Evolutionary conservation across 2,329 filamentous ascomycete species (phyloP).

Genomic region (Talaromyces marneffei): DNA sequence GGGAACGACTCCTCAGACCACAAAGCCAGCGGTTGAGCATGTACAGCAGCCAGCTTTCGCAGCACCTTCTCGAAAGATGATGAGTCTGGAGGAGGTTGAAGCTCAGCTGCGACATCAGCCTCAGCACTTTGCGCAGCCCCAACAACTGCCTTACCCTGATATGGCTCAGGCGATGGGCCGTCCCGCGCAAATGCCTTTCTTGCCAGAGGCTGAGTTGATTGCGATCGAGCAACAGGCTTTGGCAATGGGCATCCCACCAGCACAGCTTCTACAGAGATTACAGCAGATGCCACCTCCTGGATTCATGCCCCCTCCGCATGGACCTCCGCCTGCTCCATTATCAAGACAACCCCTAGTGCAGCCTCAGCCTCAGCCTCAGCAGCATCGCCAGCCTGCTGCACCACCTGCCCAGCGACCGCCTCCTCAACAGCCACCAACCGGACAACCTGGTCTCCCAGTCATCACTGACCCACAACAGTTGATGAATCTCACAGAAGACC

Average conservation of each 20-base stretch:
- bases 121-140: conserved; percentile 14
- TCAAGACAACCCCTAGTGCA: conserved; percentile 6
- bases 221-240: conserved; percentile 45
- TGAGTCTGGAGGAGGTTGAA: conserved; percentile 96
- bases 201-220: conserved; percentile 42
- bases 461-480: conserved; percentile 67
- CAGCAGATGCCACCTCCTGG: conserved; percentile 37
- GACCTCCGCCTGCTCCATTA: conserved; percentile 47
- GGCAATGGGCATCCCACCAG: conserved; percentile 29
- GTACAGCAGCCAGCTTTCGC: conserved; percentile 19
- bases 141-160: conserved; percentile 24
- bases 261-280: conserved; percentile 32
- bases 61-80: conserved; percentile 63
- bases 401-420: conserved; percentile 21
- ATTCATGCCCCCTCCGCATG: conserved; percentile 43
- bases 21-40: conserved; percentile 19
- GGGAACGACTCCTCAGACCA: conserved; percentile 58
- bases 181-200: conserved; percentile 26
- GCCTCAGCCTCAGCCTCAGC: conserved; percentile 19
- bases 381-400: conserved; percentile 23
- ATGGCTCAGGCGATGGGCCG: conserved; percentile 28
- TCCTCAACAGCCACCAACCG: conserved; percentile 29
- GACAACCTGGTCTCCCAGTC: conserved; percentile 42
- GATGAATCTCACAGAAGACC: conserved; percentile 71
- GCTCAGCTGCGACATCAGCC: conserved; percentile 74